Percentiles rank a stretch among this genome's conserved stretches.
Conservation (phyloP, 371 early-diverging fungal genomes). For the Mortierella sp. region DNA sequence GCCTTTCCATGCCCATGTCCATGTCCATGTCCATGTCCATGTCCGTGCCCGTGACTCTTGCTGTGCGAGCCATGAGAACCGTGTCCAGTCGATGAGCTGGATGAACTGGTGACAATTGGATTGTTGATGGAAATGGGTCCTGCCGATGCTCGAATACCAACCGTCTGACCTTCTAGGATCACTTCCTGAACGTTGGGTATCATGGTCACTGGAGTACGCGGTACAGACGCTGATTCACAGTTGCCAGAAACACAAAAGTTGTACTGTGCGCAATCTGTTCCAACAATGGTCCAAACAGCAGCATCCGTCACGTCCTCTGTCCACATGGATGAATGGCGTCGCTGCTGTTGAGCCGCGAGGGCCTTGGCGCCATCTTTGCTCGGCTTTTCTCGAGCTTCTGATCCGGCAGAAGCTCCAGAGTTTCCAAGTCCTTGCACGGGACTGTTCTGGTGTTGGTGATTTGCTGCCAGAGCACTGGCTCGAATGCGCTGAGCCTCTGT, state of each 20-base stretch:
- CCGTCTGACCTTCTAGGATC: slow-evolving; percentile 27
- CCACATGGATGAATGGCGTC: slow-evolving; percentile 70
- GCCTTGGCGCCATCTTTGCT: slow-evolving; percentile 26
- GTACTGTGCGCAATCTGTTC: slow-evolving; percentile 83
- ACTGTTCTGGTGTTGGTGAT: slow-evolving; percentile 18
- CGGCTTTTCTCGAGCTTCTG: slow-evolving; percentile 23
- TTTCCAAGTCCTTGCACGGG: slow-evolving; percentile 15
- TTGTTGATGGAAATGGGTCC: slow-evolving; percentile 36
- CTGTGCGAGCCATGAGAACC: slow-evolving; percentile 9
- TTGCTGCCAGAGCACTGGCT: slow-evolving; percentile 32
- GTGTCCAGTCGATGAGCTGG: slow-evolving; percentile 24
- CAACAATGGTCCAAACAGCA: slow-evolving; percentile 91
- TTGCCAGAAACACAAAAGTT: slow-evolving; percentile 74
- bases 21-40: no score
- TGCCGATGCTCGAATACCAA: slow-evolving; percentile 32
- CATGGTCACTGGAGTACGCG: slow-evolving; percentile 38
- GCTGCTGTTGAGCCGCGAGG: slow-evolving; percentile 31
- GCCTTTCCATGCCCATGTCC: slow-evolving; percentile 25
- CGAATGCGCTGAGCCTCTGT: slow-evolving; percentile 54
- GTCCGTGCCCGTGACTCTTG: no score
- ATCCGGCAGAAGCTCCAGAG: not conserved
- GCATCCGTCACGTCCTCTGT: slow-evolving; percentile 88
- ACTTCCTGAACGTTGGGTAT: slow-evolving; percentile 34
- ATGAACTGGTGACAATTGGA: slow-evolving; percentile 40
- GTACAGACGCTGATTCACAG: slow-evolving; percentile 45